phyloP scores from a whole-genome alignment of 2,329 filamentous ascomycete species.

The Aureobasidium leucospermi region DNA sequence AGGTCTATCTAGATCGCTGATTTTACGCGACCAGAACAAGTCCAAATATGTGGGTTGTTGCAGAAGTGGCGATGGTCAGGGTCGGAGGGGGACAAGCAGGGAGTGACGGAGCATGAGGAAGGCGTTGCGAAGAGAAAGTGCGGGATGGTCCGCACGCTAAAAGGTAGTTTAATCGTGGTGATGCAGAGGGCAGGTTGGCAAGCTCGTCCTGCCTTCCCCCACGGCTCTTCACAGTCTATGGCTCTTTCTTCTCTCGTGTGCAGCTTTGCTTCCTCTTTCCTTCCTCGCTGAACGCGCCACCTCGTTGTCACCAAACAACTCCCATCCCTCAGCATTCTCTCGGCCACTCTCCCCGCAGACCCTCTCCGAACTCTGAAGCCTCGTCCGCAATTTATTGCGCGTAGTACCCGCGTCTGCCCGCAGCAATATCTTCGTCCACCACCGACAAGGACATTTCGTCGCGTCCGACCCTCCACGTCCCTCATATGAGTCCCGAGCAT shows the following conservation, averaged over 20 bases:
- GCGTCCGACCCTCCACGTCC: constrained; percentile 24
- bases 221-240: constrained; percentile 5
- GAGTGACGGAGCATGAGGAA: not conserved
- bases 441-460: constrained; percentile 22
- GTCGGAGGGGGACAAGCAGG: not conserved
- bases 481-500: not conserved
- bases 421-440: constrained; percentile 14
- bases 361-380: constrained; percentile 7
- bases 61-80: not conserved
- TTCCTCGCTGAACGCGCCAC: constrained; percentile 22
- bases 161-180: not conserved
- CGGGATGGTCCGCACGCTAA: not conserved
- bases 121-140: constrained; percentile 4
- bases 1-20: not conserved
- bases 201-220: constrained; percentile 4
- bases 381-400: constrained; percentile 34
- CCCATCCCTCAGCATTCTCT: constrained; percentile 22
- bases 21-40: constrained; percentile 2
- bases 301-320: constrained; percentile 21
- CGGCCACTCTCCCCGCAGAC: constrained; percentile 1
- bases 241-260: constrained; percentile 18
- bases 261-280: constrained; percentile 27
- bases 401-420: constrained; percentile 22
- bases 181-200: not conserved
- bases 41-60: not conserved